Evolutionary conservation across 176 grass and related monocot genomes (phyloP).

Genomic region (Hsuehochloa calcarea): DNA sequence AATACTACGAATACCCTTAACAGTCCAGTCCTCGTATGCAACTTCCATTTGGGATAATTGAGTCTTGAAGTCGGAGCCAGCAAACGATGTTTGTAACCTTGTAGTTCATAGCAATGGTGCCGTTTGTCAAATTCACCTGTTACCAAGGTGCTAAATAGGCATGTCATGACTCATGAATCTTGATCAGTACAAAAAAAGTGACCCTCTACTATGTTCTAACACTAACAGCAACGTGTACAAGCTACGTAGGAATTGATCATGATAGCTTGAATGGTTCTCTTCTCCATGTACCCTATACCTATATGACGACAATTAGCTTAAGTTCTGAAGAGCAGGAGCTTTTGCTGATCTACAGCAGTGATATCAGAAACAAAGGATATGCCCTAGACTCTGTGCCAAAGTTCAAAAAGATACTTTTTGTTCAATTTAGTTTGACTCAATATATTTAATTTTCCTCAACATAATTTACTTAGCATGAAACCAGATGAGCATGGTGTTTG

Average conservation of each 20-base stretch:
- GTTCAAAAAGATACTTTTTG: not conserved
- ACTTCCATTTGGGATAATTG: not conserved
- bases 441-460: not conserved
- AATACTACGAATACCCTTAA: too few relatives aligned
- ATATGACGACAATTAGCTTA: not conserved
- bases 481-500: not conserved
- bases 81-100: not conserved
- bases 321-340: not conserved
- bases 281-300: not conserved
- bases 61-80: not conserved
- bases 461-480: constrained; percentile 23
- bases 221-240: not conserved
- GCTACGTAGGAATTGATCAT: not conserved
- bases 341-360: not conserved
- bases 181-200: not conserved
- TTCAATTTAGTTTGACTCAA: not conserved
- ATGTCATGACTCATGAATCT: not conserved
- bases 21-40: not conserved
- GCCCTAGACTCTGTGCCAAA: not conserved
- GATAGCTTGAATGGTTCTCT: not conserved
- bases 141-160: not conserved
- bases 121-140: not conserved
- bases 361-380: not conserved
- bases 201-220: not conserved
- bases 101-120: not conserved